Base-by-base conservation (phyloP, 805 yeast genomes). In the Nakazawaea ambrosiae region DNA sequence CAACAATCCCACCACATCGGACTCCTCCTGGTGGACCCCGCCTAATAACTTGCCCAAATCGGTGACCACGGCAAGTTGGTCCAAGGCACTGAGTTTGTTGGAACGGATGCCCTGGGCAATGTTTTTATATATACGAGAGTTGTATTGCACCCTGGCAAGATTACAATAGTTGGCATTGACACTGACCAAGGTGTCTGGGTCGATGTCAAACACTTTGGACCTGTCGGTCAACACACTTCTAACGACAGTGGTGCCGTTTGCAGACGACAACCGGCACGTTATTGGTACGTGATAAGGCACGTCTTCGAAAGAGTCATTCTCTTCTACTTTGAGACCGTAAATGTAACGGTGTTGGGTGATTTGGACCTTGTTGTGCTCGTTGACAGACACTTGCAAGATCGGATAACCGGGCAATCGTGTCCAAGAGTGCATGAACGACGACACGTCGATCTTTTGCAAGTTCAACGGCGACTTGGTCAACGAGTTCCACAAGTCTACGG, bases 211-310 rank as follows among this genome's bases (percentile, higher is more conserved):
- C 23, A 46, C 47, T 55, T 48, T 31, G 28, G 49, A 57, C 45
- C 75, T 53, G 42, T 72, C 79, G 5, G 65, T 65, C 48, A 71
- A 37, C 34, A 75, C 43, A 31, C 62, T 56, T 45, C 68, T 65
- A 20, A 54, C 53, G 1, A 60, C 43, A 17, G 61, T 51, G 10
- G 10, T 17, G 5, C 10, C 31, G 16, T 7, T 8, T 3, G 58
- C 70, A 54, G 54, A 63, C 18, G 32, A 37, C 2, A 60, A 46
- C 33, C 58, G 66, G 26, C 75, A 52, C 3, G 66, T 54, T 42
- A 83, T 53, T 3, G 90, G 89, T 31, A 81, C 59, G 44, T 78
- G 81, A 49, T 63, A 81, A 3, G 81, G 80, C 28, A 64, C 58
- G 47, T 79, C 78, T 50, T 78, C 85, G 26, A 66, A 46, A 11